These are phyloP conservation scores for Cytospora schulzeri DNA, from an alignment of 2,329 filamentous ascomycete genomes.

Conservation along the genomic window DNA sequence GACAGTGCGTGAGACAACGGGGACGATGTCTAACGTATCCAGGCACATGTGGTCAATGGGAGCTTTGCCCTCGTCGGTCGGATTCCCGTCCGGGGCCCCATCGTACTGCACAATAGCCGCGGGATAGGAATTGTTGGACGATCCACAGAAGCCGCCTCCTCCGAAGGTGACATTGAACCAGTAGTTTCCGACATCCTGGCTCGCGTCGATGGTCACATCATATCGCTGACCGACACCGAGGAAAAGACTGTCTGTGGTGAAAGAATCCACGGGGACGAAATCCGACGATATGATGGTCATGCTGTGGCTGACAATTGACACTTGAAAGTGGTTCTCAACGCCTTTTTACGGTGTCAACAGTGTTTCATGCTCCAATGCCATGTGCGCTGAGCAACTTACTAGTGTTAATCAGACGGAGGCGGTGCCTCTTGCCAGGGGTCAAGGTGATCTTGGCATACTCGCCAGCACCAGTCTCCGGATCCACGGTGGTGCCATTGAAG, in stretches of 20 bases:
- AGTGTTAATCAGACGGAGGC: conserved; percentile 54
- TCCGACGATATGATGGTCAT: conserved; percentile 55
- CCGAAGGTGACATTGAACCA: conserved; percentile 44
- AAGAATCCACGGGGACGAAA: conserved; percentile 53
- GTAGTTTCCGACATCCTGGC: conserved; percentile 39
- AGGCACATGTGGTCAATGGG: conserved; percentile 23
- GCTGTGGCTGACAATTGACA: conserved; percentile 52
- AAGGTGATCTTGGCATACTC: conserved; percentile 40
- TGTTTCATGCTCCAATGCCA: neutral
- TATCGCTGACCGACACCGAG: conserved; percentile 52
- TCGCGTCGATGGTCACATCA: conserved; percentile 51
- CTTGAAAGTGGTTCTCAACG: conserved; percentile 25
- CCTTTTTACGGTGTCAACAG: neutral
- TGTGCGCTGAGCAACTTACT: neutral
- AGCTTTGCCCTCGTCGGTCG: conserved; percentile 36
- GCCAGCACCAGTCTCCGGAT: conserved; percentile 36
- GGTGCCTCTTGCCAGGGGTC: conserved; percentile 49
- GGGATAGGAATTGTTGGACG: conserved; percentile 36
- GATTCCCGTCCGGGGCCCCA: conserved; percentile 36
- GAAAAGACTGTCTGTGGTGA: conserved; percentile 50
- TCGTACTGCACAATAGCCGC: conserved; percentile 45
- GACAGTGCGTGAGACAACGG: conserved; percentile 35
- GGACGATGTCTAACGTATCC: conserved; percentile 44
- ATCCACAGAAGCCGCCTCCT: conserved; percentile 36
- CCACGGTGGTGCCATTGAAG: conserved; percentile 47